Conservation (phyloP, 2,329 filamentous ascomycete genomes). For the Pleurostoma richardsiae region DNA sequence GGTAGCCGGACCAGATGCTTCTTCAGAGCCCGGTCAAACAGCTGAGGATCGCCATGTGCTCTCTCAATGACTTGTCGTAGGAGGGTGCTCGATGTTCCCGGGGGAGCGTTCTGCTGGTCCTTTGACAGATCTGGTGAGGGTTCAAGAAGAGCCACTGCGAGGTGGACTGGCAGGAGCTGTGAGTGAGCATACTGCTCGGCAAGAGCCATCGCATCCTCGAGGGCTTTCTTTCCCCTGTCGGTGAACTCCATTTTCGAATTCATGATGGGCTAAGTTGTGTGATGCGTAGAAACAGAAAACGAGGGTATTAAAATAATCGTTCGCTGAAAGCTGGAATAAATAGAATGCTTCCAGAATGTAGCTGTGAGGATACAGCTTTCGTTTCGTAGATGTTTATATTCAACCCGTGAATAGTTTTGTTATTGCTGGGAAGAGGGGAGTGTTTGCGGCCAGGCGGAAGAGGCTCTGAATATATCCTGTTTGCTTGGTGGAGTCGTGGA, state of each 20-base stretch:
- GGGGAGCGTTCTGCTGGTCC: constrained; percentile 73
- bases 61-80: constrained; percentile 93
- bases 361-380: too few relatives aligned
- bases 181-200: constrained; percentile 88
- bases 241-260: constrained; percentile 84
- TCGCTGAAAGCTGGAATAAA: background rate
- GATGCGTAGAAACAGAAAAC: background rate
- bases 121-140: constrained; percentile 72
- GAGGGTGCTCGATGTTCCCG: constrained; percentile 63
- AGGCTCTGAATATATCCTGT: background rate
- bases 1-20: constrained; percentile 86
- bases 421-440: too few relatives aligned
- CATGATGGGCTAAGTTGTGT: constrained; percentile 44
- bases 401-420: too few relatives aligned
- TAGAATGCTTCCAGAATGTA: background rate
- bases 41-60: constrained; percentile 86
- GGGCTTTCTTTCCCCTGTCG: constrained; percentile 82
- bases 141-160: constrained; percentile 77
- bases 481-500: background rate
- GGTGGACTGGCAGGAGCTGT: constrained; percentile 84
- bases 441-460: background rate
- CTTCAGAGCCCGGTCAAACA: constrained; percentile 85
- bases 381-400: too few relatives aligned
- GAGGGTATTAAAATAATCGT: constrained; percentile 1
- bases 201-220: constrained; percentile 82